A percentile compares a stretch with the other conserved stretches of the same genome.
phyloP scores from a whole-genome alignment of 2,329 filamentous ascomycete genomes.

The Cryoendolithus antarcticus region DNA sequence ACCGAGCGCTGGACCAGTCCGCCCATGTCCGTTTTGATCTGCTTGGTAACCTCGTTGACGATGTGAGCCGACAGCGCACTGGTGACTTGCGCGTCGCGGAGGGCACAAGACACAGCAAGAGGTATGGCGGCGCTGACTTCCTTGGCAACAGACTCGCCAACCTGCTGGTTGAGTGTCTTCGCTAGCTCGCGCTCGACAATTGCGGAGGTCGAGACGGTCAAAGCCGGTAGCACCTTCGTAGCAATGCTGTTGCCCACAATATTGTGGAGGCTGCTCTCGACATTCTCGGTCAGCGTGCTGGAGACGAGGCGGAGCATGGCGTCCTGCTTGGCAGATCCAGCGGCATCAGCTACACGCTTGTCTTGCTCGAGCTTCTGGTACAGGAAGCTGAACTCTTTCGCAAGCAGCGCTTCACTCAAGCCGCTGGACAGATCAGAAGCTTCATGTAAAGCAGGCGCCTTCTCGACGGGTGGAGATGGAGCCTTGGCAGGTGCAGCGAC shows the following conservation, averaged over 20 bases:
- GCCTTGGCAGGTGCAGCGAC: neutral
- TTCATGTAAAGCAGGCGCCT: too few species aligned
- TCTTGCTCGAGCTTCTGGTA: slow-evolving; percentile 58
- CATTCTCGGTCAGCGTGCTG: slow-evolving; percentile 55
- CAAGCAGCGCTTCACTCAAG: slow-evolving; percentile 10
- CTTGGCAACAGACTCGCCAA: slow-evolving; percentile 55
- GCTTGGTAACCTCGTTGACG: slow-evolving; percentile 49
- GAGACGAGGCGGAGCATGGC: slow-evolving; percentile 57
- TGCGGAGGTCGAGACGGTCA: slow-evolving; percentile 55
- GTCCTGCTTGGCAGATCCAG: slow-evolving; percentile 54
- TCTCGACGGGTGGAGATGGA: neutral
- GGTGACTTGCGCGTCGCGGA: slow-evolving; percentile 63
- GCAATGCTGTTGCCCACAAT: slow-evolving; percentile 69
- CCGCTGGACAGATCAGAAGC: too few species aligned
- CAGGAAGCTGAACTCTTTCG: slow-evolving; percentile 41
- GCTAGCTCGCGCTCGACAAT: slow-evolving; percentile 61
- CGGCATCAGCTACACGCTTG: slow-evolving; percentile 49
- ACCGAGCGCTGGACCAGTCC: slow-evolving; percentile 54
- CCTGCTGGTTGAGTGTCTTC: slow-evolving; percentile 51
- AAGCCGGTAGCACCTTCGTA: slow-evolving; percentile 59
- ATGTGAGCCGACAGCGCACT: slow-evolving; percentile 63
- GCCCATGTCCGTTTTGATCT: slow-evolving; percentile 6
- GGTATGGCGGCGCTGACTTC: slow-evolving; percentile 64
- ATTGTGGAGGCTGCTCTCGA: slow-evolving; percentile 62
- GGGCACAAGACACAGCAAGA: slow-evolving; percentile 49